A percentile compares a stretch with the other conserved stretches of the same genome.
Evolutionary conservation across 208 protist genomes (phyloP).

Genomic region (Trypanosoma caninum): DNA sequence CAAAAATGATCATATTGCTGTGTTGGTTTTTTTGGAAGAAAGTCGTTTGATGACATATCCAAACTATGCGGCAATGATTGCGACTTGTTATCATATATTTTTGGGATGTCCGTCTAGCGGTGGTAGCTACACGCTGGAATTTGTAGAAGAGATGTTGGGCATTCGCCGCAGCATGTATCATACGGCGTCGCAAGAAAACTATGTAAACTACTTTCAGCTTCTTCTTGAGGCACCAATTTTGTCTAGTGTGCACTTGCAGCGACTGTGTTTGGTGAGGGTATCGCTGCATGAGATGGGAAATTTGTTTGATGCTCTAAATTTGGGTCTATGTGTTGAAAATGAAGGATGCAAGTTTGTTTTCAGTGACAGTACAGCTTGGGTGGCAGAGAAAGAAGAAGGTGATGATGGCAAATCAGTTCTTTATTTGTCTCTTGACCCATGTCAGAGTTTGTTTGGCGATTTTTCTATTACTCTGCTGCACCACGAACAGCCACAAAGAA

Average conservation of each 20-base stretch:
- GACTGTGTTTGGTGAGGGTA: slow-evolving; percentile 39
- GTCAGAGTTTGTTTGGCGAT: slow-evolving; percentile 69
- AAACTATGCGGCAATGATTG: slow-evolving; percentile 79
- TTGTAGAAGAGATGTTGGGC: slow-evolving; percentile 58
- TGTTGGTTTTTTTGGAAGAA: slow-evolving; percentile 74
- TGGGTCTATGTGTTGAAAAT: slow-evolving; percentile 54
- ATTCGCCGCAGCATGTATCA: slow-evolving; percentile 54
- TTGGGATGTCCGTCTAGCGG: slow-evolving; percentile 43
- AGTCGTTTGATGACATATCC: slow-evolving; percentile 36
- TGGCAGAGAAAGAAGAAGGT: slow-evolving; percentile 29
- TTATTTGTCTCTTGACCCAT: slow-evolving; percentile 44
- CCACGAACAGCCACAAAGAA: slow-evolving; percentile 28
- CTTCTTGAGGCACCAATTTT: slow-evolving; percentile 72
- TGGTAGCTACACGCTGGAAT: slow-evolving; percentile 46
- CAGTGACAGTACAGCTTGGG: slow-evolving; percentile 57
- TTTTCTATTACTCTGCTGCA: slow-evolving; percentile 58
- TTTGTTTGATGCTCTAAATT: slow-evolving; percentile 28
- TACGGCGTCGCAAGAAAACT: slow-evolving; percentile 66
- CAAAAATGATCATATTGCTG: slow-evolving; percentile 36
- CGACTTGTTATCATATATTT: slow-evolving; percentile 72
- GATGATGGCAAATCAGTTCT: slow-evolving; percentile 19
- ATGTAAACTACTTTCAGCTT: slow-evolving; percentile 81
- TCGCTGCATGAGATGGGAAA: slow-evolving; percentile 71
- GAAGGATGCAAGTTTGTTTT: slow-evolving; percentile 39
- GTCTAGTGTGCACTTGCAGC: slow-evolving; percentile 49